Evolutionary conservation across 140 eudicot species (phyloP).

Genomic region (Oenanthe javanica): DNA sequence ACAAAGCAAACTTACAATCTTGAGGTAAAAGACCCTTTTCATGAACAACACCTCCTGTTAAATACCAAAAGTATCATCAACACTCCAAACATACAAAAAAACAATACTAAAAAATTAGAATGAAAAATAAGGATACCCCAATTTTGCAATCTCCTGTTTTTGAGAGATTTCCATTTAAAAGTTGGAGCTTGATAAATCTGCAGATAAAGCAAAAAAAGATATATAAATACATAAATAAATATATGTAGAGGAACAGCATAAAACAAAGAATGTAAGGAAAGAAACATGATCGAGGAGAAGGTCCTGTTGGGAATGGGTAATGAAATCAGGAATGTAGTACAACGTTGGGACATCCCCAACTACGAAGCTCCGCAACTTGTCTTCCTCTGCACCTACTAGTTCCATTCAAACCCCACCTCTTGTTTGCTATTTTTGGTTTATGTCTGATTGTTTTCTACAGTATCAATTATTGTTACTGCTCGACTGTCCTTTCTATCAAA

Average conservation of each 20-base stretch:
- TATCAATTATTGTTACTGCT: no score
- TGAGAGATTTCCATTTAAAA: constrained; percentile 81
- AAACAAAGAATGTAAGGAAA: neutral
- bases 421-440: no score
- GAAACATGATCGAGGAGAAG: constrained; percentile 44
- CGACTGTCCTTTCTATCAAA: no score
- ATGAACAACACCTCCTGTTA: constrained; percentile 83
- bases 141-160: constrained; percentile 79
- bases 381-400: constrained; percentile 19
- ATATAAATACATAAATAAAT: neutral
- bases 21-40: constrained; percentile 88
- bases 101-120: neutral
- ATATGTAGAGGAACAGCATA: neutral
- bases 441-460: no score
- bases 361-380: constrained; percentile 14
- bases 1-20: constrained; percentile 47
- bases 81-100: neutral
- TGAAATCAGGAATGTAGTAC: constrained; percentile 62
- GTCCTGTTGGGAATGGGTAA: constrained; percentile 44
- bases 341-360: constrained; percentile 68
- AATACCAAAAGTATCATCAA: neutral
- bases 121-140: constrained; percentile 47
- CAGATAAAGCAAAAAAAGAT: neutral
- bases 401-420: neutral
- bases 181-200: constrained; percentile 74